Evolutionary conservation across 352 stramenopile species (phyloP).

Genomic region (Pythium pectinolyticum): DNA sequence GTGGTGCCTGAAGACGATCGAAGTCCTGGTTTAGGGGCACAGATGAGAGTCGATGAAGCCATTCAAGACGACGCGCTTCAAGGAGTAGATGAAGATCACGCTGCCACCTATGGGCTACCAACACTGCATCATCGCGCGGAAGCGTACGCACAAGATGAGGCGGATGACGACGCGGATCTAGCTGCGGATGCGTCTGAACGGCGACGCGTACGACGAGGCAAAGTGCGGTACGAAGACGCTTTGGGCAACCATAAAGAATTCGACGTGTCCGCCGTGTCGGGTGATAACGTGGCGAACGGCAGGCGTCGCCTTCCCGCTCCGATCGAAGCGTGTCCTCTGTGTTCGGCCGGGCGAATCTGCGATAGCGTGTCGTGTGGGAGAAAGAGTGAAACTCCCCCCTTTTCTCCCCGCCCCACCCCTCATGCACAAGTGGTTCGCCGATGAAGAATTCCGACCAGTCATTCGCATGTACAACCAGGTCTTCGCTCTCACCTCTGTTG

Average conservation of each 20-base stretch:
- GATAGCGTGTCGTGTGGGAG: background rate
- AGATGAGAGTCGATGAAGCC: background rate
- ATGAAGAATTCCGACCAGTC: constrained; percentile 1
- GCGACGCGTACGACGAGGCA: background rate
- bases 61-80: background rate
- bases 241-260: constrained; percentile 17
- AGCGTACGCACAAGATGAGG: background rate
- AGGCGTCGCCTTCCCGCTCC: background rate
- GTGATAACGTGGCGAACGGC: background rate
- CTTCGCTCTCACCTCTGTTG: constrained; percentile 3
- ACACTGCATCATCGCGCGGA: background rate
- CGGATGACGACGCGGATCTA: background rate
- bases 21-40: too few species aligned
- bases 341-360: background rate
- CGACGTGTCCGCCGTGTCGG: background rate
- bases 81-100: background rate
- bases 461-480: constrained; percentile 8
- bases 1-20: background rate
- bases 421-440: background rate
- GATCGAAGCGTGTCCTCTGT: background rate
- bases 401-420: background rate
- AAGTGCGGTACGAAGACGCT: too few species aligned
- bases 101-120: background rate
- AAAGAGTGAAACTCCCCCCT: background rate
- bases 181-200: background rate